Evolutionary conservation across 2,329 filamentous ascomycete species (phyloP).

Genomic region (Claviceps purpurea): DNA sequence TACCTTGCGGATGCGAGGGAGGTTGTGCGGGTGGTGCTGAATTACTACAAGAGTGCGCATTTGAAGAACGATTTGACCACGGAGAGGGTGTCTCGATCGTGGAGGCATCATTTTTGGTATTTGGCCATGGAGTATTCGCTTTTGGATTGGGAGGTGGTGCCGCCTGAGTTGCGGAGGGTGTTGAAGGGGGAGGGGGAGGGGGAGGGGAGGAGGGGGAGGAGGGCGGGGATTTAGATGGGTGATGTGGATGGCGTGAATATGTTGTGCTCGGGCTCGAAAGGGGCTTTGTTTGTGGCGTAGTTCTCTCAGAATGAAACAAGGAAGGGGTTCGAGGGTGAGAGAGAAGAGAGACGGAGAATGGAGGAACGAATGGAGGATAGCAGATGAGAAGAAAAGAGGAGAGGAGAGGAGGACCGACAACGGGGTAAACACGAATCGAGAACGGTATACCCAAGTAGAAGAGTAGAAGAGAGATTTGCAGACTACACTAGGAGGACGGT

Average conservation of each 20-base stretch:
- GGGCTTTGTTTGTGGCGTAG: no score
- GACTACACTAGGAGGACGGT: no score
- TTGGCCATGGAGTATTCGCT: conserved; percentile 28
- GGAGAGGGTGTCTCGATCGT: conserved; percentile 20
- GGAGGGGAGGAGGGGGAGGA: no score
- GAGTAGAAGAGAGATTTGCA: no score
- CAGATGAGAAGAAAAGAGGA: not conserved
- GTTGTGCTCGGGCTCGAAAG: no score
- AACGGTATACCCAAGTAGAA: no score
- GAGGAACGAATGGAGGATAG: no score
- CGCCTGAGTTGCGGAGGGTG: conserved; percentile 8
- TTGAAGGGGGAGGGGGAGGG: conserved; percentile 5
- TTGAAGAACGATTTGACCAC: conserved; percentile 3
- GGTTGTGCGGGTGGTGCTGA: conserved; percentile 20
- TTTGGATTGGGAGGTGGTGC: conserved; percentile 15
- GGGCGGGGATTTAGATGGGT: no score
- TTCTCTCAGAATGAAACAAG: not conserved
- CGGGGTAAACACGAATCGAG: no score
- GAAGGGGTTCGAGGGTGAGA: not conserved
- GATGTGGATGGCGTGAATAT: no score
- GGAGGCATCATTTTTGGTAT: conserved; percentile 38
- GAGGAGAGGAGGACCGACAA: not conserved
- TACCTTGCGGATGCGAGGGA: conserved; percentile 15
- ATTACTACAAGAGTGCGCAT: conserved; percentile 13
- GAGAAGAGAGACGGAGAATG: no score